These are phyloP conservation scores for Delonix regia DNA, from an alignment of 306 rosid species.

Conservation along the genomic window DNA sequence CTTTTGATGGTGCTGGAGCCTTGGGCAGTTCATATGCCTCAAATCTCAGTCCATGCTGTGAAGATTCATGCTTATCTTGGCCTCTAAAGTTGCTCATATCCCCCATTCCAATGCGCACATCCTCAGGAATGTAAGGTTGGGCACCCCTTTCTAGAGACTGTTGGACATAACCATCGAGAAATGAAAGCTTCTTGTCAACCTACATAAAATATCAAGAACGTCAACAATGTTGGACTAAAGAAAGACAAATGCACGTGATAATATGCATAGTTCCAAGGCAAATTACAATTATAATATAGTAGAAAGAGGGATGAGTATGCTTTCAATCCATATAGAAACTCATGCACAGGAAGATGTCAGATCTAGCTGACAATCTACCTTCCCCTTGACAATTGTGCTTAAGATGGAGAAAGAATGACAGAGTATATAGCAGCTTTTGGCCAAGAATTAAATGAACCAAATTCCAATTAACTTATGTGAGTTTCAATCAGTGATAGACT, in stretches of 20 bases:
- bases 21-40: conserved; percentile 87
- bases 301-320: background rate
- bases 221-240: conserved; percentile 18
- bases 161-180: conserved; percentile 67
- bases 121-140: conserved; percentile 77
- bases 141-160: conserved; percentile 76
- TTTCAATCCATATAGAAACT: conserved; percentile 10
- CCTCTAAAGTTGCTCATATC: conserved; percentile 52
- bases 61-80: conserved; percentile 66
- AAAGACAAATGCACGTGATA: background rate
- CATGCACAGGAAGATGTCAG: background rate
- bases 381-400: background rate
- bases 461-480: background rate
- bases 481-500: background rate
- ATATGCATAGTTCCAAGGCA: conserved; percentile 2
- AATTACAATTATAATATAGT: background rate
- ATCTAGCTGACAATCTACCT: background rate
- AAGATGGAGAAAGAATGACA: background rate
- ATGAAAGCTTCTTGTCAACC: conserved; percentile 71
- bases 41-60: conserved; percentile 69
- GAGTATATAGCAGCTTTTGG: background rate
- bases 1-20: conserved; percentile 57
- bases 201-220: conserved; percentile 40
- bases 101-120: conserved; percentile 55
- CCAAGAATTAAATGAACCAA: background rate